Percentiles rank a stretch among this genome's conserved stretches.
phyloP scores from a whole-genome alignment of 192 early-diverging fungal genomes.

The Cladochytrium replicatum region DNA sequence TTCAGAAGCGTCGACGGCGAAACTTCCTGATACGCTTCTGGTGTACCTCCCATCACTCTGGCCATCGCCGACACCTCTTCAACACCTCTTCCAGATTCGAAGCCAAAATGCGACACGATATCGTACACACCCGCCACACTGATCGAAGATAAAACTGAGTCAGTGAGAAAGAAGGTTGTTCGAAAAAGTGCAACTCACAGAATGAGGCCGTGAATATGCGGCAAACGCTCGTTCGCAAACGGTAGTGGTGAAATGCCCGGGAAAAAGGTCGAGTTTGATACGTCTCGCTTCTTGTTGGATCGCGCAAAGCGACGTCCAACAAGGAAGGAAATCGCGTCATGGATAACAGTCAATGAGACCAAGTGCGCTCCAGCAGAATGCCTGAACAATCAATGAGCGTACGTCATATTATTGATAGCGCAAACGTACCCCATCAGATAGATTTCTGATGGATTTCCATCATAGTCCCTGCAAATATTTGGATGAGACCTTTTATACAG shows the following conservation, averaged over 20 bases:
- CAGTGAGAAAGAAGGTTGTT: not conserved
- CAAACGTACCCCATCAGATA: conserved; percentile 18
- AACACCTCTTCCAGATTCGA: conserved; percentile 24
- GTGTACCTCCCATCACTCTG: conserved; percentile 21
- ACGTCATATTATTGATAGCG: too few relatives aligned
- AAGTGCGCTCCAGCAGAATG: conserved; percentile 34
- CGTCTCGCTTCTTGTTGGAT: not conserved
- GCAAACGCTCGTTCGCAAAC: not conserved
- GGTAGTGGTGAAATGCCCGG: not conserved
- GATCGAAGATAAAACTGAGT: not conserved
- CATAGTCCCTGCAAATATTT: conserved; percentile 11
- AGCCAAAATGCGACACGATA: conserved; percentile 20
- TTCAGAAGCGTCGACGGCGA: too few relatives aligned
- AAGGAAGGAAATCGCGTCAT: conserved; percentile 5
- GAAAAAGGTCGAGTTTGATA: conserved; percentile 8
- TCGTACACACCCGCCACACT: conserved; percentile 29
- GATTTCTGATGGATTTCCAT: conserved; percentile 21
- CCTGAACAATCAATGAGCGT: not conserved
- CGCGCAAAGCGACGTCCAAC: not conserved
- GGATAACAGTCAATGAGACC: conserved; percentile 19
- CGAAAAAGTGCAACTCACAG: conserved; percentile 1
- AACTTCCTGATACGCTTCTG: too few relatives aligned
- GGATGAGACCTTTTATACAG: not conserved
- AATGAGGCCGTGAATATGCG: conserved; percentile 9
- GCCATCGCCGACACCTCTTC: conserved; percentile 33